Conservation (phyloP, 805 yeast species). For the Diddensiella santjacobensis region DNA sequence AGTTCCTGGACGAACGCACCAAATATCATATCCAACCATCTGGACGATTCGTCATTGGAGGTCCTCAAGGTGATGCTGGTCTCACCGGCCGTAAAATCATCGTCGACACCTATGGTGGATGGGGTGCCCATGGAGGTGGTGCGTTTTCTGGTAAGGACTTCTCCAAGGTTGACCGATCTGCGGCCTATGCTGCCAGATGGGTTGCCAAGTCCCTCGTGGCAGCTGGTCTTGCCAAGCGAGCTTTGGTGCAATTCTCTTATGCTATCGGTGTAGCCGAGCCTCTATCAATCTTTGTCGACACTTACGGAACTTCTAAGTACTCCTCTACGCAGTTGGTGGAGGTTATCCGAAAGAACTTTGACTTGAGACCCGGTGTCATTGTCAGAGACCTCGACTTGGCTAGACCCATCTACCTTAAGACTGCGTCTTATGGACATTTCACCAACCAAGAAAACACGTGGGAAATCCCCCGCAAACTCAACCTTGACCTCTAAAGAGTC, state of each 20-base stretch:
- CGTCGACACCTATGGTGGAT: conserved; percentile 99
- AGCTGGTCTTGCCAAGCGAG: conserved; percentile 96
- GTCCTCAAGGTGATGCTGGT: conserved; percentile 99
- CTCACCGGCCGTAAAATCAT: conserved; percentile 98
- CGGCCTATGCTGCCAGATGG: conserved; percentile 99
- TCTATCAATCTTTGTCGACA: conserved; percentile 92
- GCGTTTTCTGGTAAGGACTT: conserved; percentile 99
- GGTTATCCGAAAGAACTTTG: conserved; percentile 91
- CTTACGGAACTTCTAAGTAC: conserved; percentile 95
- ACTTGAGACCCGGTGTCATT: conserved; percentile 98
- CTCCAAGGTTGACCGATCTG: conserved; percentile 99
- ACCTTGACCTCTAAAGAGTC: conserved; percentile 28
- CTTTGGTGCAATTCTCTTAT: conserved; percentile 95
- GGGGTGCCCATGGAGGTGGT: conserved; percentile 99
- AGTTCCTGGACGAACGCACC: conserved; percentile 90
- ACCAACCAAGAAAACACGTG: conserved; percentile 98
- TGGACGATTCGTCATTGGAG: conserved; percentile 99
- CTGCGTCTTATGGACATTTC: conserved; percentile 99
- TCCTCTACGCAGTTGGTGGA: conserved; percentile 85
- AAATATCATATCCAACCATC: conserved; percentile 98
- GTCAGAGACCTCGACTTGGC: conserved; percentile 96
- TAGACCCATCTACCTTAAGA: conserved; percentile 98
- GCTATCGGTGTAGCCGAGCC: conserved; percentile 99
- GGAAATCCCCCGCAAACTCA: conserved; percentile 80
- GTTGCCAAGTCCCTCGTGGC: conserved; percentile 96